phyloP scores from a whole-genome alignment of 2,329 filamentous ascomycete species.

The Pseudohalonectria lignicola region DNA sequence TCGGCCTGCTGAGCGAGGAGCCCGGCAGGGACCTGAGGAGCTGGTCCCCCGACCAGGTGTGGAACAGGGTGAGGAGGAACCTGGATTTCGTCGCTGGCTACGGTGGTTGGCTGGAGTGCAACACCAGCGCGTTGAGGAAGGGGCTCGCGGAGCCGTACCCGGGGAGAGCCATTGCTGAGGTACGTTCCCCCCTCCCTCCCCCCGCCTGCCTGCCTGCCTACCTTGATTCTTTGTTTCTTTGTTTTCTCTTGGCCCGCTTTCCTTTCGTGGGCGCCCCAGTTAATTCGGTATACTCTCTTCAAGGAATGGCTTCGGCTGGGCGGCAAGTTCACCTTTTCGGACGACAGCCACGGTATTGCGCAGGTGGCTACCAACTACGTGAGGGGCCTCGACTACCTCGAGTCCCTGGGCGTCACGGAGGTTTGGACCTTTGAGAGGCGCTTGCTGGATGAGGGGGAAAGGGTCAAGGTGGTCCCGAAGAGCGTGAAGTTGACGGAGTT shows the following conservation, averaged over 20 bases:
- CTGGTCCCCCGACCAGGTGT: slow-evolving; percentile 39
- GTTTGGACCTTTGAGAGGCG: slow-evolving; percentile 45
- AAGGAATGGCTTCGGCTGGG: slow-evolving; percentile 59
- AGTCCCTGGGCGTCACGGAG: slow-evolving; percentile 50
- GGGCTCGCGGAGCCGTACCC: slow-evolving; percentile 89
- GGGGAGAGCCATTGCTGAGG: slow-evolving; percentile 63
- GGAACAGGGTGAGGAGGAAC: slow-evolving; percentile 65
- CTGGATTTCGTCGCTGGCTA: slow-evolving; percentile 59
- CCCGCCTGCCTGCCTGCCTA: slow-evolving; percentile 1
- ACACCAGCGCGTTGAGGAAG: slow-evolving; percentile 79
- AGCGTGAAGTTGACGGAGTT: slow-evolving; percentile 12
- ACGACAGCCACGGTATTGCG: slow-evolving; percentile 83
- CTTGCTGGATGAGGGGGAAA: slow-evolving; percentile 15
- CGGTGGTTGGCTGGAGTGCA: slow-evolving; percentile 79
- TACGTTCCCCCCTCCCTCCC: slow-evolving; percentile 29
- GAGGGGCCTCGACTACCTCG: slow-evolving; percentile 59
- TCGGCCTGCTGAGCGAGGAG: slow-evolving; percentile 66
- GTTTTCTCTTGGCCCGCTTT: slow-evolving; percentile 10
- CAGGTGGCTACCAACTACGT: slow-evolving; percentile 82
- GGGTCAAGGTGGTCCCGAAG: slow-evolving; percentile 26
- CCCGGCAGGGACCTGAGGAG: slow-evolving; percentile 48
- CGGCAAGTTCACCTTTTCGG: slow-evolving; percentile 80
- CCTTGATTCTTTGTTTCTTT: background rate
- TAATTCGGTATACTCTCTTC: background rate
- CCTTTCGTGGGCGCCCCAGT: background rate